phyloP scores from a whole-genome alignment of 306 rosid species.

The Prunus armeniaca region DNA sequence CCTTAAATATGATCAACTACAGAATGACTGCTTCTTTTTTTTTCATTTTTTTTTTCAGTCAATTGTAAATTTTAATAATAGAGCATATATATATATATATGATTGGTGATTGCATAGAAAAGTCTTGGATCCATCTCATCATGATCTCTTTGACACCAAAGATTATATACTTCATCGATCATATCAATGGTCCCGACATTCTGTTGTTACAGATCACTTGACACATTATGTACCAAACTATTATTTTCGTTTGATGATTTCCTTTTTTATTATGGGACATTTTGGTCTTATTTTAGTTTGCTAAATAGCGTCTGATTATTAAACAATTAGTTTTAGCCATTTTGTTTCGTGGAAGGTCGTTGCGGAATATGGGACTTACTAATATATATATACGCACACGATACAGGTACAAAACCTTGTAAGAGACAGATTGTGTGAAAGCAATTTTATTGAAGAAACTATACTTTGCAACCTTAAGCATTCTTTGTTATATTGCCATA shows the following conservation, averaged over 20 bases:
- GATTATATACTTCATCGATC: background rate
- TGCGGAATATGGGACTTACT: background rate
- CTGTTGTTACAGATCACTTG: constrained; percentile 6
- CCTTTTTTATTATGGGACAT: background rate
- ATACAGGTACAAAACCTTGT: background rate
- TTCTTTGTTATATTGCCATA: background rate
- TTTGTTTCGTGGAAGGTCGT: background rate
- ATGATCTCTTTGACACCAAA: constrained; percentile 12
- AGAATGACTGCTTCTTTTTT: background rate
- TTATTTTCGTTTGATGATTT: background rate
- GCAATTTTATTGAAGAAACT: background rate
- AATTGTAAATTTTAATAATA: background rate
- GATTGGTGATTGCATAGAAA: background rate
- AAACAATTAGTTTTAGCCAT: background rate
- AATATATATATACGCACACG: background rate
- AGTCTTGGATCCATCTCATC: constrained; percentile 3
- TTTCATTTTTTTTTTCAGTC: background rate
- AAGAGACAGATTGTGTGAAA: background rate
- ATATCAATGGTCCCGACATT: constrained; percentile 6
- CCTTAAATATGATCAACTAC: background rate
- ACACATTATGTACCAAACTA: background rate
- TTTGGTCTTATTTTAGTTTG: background rate
- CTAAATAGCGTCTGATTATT: background rate
- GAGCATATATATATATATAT: background rate
- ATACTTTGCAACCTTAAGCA: no score